phyloP scores from a whole-genome alignment of 495 filamentous ascomycete species.

The Hyaloscypha bicolor region DNA sequence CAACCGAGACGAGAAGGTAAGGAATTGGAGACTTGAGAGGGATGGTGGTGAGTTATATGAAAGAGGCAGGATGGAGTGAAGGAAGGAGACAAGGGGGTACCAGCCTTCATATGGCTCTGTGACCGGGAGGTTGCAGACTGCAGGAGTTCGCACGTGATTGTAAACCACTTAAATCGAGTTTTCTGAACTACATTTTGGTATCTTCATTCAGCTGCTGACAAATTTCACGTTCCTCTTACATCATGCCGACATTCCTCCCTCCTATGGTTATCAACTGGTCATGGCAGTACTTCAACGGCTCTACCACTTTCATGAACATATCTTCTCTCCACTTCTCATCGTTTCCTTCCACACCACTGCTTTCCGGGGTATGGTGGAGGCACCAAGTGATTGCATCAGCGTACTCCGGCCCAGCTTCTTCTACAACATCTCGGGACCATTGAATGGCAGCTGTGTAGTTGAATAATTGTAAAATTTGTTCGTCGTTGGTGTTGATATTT shows the following conservation, averaged over 20 bases:
- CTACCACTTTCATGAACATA: constrained; percentile 26
- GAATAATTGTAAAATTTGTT: constrained; percentile 14
- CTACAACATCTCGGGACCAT: constrained; percentile 29
- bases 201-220: too few species aligned
- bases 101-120: background rate
- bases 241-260: background rate
- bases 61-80: background rate
- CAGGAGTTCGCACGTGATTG: background rate
- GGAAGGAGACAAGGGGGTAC: background rate
- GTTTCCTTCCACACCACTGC: constrained; percentile 10
- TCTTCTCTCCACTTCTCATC: constrained; percentile 28
- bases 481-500: constrained; percentile 12
- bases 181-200: background rate
- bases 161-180: background rate
- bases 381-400: constrained; percentile 37
- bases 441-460: constrained; percentile 32
- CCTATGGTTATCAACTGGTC: constrained; percentile 5
- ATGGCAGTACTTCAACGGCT: constrained; percentile 29
- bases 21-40: background rate
- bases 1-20: too few species aligned
- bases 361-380: constrained; percentile 18
- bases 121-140: background rate
- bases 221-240: background rate
- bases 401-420: constrained; percentile 37
- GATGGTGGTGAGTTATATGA: background rate